A percentile compares a stretch with the other conserved stretches of the same genome.
These are phyloP conservation scores for Ceratocystis papillata DNA, from an alignment of 2,329 filamentous ascomycete genomes.

Conservation along the genomic window DNA sequence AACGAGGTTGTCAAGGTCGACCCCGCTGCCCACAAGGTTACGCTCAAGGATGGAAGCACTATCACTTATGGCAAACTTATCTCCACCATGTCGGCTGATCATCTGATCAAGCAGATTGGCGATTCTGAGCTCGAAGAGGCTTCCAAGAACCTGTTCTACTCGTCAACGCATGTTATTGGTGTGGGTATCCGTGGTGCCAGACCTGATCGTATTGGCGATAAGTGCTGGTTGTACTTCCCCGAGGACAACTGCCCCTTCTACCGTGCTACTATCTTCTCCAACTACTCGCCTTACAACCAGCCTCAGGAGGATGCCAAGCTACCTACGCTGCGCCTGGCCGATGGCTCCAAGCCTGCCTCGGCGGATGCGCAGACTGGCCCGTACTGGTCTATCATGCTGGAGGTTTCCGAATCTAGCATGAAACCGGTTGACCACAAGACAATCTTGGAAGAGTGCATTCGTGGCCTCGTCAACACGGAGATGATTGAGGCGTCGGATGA, in stretches of 20 bases:
- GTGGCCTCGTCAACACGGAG: constrained; percentile 93
- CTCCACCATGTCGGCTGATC: constrained; percentile 92
- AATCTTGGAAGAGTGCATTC: constrained; percentile 80
- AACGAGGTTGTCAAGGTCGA: constrained; percentile 80
- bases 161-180: constrained; percentile 92
- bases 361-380: constrained; percentile 71
- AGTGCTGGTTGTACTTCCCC: constrained; percentile 99
- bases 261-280: constrained; percentile 98
- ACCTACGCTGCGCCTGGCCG: constrained; percentile 70
- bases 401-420: constrained; percentile 89
- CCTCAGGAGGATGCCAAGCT: constrained; percentile 73
- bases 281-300: constrained; percentile 99
- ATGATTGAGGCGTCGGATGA: constrained; percentile 87
- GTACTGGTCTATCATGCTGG: constrained; percentile 99
- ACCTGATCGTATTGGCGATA: constrained; percentile 94
- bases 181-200: constrained; percentile 85
- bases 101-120: constrained; percentile 74
- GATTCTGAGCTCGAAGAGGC: constrained; percentile 62
- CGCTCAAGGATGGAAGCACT: constrained; percentile 71
- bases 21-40: constrained; percentile 71
- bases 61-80: constrained; percentile 87
- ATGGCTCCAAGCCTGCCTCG: constrained; percentile 70
- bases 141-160: constrained; percentile 86
- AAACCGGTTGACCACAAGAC: constrained; percentile 86
- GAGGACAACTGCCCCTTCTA: constrained; percentile 99